A percentile compares a stretch with the other conserved stretches of the same genome.
phyloP scores from a whole-genome alignment of 768 basidiomycete species.

The Leccinum incarnatum region DNA sequence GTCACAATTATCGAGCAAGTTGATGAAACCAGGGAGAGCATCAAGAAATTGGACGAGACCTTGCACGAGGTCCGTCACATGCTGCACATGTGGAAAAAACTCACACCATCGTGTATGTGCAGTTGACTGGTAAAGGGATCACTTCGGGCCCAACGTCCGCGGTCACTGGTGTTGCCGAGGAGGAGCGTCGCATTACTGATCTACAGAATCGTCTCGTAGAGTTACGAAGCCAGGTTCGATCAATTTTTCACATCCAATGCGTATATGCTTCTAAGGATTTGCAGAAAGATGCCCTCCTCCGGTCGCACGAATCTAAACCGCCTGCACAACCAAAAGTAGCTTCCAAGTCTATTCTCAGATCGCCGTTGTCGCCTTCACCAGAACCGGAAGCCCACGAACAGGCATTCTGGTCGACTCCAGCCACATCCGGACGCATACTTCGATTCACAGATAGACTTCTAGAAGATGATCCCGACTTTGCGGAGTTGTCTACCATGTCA shows the following conservation, averaged over 20 bases:
- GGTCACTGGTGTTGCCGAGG: slow-evolving; percentile 33
- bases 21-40: slow-evolving; percentile 35
- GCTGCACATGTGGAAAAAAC: slow-evolving; percentile 4
- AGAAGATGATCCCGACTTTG: slow-evolving; percentile 62
- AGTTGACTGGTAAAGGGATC: slow-evolving; percentile 18
- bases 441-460: slow-evolving; percentile 62
- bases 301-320: slow-evolving; percentile 18
- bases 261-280: neutral
- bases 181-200: slow-evolving; percentile 42
- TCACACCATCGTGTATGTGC: neutral
- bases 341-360: slow-evolving; percentile 13
- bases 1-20: slow-evolving; percentile 39
- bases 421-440: slow-evolving; percentile 50
- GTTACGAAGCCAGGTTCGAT: slow-evolving; percentile 38
- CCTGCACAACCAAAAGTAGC: slow-evolving; percentile 9
- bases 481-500: slow-evolving; percentile 43
- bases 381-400: slow-evolving; percentile 46
- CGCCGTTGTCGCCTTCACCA: slow-evolving; percentile 17
- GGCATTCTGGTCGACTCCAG: slow-evolving; percentile 63
- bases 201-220: slow-evolving; percentile 42
- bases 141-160: slow-evolving; percentile 22
- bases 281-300: slow-evolving; percentile 31
- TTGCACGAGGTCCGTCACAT: slow-evolving; percentile 39
- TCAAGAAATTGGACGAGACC: slow-evolving; percentile 34
- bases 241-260: neutral